These are phyloP conservation scores for Stylosanthes scabra DNA, from an alignment of 331 rosid genomes.

Conservation along the genomic window DNA sequence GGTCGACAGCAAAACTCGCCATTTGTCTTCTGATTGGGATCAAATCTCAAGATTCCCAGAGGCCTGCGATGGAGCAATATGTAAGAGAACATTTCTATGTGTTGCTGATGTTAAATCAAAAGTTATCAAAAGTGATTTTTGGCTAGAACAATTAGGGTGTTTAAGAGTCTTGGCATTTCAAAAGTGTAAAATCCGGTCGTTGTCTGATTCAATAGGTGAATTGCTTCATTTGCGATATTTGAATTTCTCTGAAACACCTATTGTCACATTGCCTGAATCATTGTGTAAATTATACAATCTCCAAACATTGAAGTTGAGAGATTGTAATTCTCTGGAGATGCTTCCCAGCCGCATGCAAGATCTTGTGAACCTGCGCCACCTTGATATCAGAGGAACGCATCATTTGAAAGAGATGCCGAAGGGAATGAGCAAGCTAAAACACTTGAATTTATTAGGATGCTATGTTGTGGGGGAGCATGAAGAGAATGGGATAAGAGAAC, in stretches of 20 bases:
- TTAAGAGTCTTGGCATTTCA: not conserved
- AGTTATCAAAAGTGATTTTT: not conserved
- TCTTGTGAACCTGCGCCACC: not conserved
- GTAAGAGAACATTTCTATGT: not conserved
- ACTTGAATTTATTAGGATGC: not conserved
- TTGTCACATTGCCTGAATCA: not conserved
- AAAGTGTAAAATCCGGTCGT: not conserved
- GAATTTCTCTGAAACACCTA: not conserved
- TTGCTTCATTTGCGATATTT: not conserved
- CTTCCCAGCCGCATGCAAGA: not conserved
- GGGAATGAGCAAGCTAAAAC: too few relatives aligned
- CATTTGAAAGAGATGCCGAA: too few relatives aligned
- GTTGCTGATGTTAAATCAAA: too few relatives aligned
- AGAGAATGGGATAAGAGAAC: not conserved
- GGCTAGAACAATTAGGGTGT: not conserved
- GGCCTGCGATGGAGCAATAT: not conserved
- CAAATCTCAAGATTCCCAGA: not conserved
- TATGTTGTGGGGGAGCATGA: not conserved
- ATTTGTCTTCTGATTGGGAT: not conserved
- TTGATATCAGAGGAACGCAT: too few relatives aligned
- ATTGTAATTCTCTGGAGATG: not conserved
- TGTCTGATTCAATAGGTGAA: not conserved
- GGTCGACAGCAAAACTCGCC: not conserved
- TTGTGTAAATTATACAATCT: not conserved
- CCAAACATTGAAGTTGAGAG: not conserved